Evolutionary conservation across 2,329 filamentous ascomycete genomes (phyloP).

Genomic region (Tolypocladium paradoxum): DNA sequence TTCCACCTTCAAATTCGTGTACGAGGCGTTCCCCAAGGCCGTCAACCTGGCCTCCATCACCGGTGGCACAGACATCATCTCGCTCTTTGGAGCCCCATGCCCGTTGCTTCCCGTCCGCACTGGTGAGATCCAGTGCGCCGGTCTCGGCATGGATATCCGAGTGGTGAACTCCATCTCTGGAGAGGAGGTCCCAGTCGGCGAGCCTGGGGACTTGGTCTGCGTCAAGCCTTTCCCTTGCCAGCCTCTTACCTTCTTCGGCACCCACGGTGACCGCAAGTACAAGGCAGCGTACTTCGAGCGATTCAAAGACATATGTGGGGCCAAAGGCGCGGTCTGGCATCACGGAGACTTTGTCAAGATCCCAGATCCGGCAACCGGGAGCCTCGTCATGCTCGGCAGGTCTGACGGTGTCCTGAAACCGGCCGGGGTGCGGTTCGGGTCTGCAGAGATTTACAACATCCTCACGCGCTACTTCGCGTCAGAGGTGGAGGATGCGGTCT

Average conservation of each 20-base stretch:
- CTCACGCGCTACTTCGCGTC: constrained; percentile 69
- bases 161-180: constrained; percentile 49
- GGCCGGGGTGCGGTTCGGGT: constrained; percentile 81
- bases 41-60: constrained; percentile 90
- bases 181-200: constrained; percentile 43
- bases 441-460: constrained; percentile 94
- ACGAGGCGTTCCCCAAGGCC: constrained; percentile 66
- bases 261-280: constrained; percentile 58
- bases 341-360: constrained; percentile 83
- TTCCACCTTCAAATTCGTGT: constrained; percentile 86
- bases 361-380: constrained; percentile 56
- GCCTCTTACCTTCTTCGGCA: constrained; percentile 80
- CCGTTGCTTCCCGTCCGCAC: constrained; percentile 61
- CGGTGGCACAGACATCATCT: constrained; percentile 93
- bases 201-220: constrained; percentile 83
- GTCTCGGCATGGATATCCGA: constrained; percentile 67
- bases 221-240: constrained; percentile 80
- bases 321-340: constrained; percentile 58
- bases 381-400: constrained; percentile 81
- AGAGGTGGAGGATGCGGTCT: constrained; percentile 76
- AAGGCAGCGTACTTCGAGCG: constrained; percentile 76
- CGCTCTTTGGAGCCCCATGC: constrained; percentile 80
- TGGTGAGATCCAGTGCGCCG: constrained; percentile 69
- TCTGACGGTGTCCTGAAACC: constrained; percentile 93
- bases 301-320: constrained; percentile 43